Evolutionary conservation across 208 protist species (phyloP).

Genomic region (Jaenimonas drosophilae): DNA sequence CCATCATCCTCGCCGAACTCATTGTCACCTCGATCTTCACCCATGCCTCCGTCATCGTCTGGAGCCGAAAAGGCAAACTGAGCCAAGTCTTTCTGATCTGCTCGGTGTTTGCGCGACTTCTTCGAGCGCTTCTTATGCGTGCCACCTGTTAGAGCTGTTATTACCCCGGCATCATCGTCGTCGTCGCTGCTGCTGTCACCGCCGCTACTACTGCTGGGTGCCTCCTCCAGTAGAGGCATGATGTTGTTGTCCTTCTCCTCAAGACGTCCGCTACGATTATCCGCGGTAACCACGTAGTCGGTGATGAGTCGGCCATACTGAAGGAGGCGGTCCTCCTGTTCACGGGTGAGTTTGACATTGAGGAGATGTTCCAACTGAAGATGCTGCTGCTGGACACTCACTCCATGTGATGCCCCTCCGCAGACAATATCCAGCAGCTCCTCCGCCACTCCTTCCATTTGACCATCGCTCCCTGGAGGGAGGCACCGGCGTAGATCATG

Average conservation of each 20-base stretch:
- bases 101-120: conserved; percentile 15
- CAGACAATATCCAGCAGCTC: conserved; percentile 66
- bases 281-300: conserved; percentile 55
- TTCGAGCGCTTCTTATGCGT: neutral
- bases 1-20: conserved; percentile 4
- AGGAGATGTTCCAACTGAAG: conserved; percentile 52
- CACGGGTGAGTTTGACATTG: conserved; percentile 47
- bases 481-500: conserved; percentile 67
- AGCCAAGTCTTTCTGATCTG: conserved; percentile 23
- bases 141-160: neutral
- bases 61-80: conserved; percentile 37
- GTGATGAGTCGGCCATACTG: conserved; percentile 71
- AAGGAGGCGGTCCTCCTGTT: conserved; percentile 47
- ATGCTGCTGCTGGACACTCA: conserved; percentile 29
- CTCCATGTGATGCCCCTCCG: neutral
- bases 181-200: conserved; percentile 11
- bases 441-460: conserved; percentile 72
- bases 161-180: conserved; percentile 15
- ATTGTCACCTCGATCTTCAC: conserved; percentile 6
- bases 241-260: conserved; percentile 1
- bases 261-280: neutral
- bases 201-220: conserved; percentile 5
- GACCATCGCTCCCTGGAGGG: conserved; percentile 61
- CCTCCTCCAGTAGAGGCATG: neutral
- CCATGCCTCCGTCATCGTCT: conserved; percentile 20